Base-by-base conservation (phyloP, 2,329 filamentous ascomycete species). In the Fusarium beomiforme region DNA sequence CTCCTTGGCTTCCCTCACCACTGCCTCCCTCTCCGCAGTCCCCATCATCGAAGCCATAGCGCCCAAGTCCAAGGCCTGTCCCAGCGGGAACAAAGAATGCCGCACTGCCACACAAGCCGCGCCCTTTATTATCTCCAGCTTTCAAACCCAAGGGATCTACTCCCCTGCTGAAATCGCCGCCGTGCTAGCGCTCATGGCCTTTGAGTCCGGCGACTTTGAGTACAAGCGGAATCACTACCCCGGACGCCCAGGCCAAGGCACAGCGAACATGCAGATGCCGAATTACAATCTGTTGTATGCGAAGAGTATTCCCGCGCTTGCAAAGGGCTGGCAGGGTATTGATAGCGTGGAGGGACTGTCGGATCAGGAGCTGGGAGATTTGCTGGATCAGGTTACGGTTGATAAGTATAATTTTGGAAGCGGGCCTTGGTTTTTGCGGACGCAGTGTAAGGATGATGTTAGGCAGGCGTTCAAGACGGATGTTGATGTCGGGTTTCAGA, bases 121-220 rank as follows among this genome's bases (percentile, higher is more conserved):
- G 0, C 83, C 85, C 2, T 84, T 81, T 70, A 84, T 95, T 66
- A 81, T 83, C 75, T 71, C 81, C 10, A 86, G 88, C 37, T 90
- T 94, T 79, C 61, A 76, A 21, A 80, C 84, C 14, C 91, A 93
- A 83, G 71, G 79, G 6, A 82, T 94, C 73, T 84, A 81, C 50
- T 79, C 79, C 36, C 80, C 82, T 24, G 86, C 85, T 24, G 88
- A 92, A 73, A 90, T 92, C 77, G 93, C 93, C 10, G 92, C 90
- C 24, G 80, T 95, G 19, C 77, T 96, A 44, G 85, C 90, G 16
- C 84, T 94, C 76, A 91, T 93, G 83, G 88, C 91, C 14, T 90
- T 90, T 77, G 94, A 97, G 82, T 89, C 88, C 3, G 89, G 62
- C 24, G 85, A 90, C 69, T 93, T 95, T 82, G 85, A 87, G 75